Base-by-base conservation (phyloP, 371 early-diverging fungal species). In the Mortierella sp. region DNA sequence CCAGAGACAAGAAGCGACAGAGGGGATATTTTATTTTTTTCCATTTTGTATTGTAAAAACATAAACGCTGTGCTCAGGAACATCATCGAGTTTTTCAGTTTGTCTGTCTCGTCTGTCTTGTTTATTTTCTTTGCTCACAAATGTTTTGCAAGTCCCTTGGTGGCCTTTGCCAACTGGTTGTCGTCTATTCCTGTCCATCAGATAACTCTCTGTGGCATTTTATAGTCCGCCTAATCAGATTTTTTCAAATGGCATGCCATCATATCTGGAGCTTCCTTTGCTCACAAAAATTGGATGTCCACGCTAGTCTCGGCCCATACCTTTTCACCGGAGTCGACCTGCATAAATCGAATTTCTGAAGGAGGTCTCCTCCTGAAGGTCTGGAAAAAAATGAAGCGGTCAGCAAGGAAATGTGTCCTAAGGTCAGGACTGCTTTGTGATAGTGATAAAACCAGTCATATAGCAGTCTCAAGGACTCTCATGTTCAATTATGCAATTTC, bases 51-150 rank as follows among this genome's bases (percentile, higher is more conserved):
- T 61, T 61, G 64, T 61, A 61, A 61, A 31, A 61, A 31, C 46
- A 44, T 44, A 43, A 69, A 69, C 69, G 69, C 69, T 69, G 69
- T n/a, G 26, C 46, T 26, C 69, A 69, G 69, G 44, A 69, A 44
- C 19, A 67, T 64, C 69, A 69, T 44, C 46, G 69, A 69, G 69
- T 44, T 69, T 69, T 44, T 69, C 46, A 69, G n/a, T 69, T n/a
- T 69, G 69, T 44, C 69, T 69, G 69, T 44, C 46, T 69, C 69
- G 69, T 69, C 69, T 69, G 69, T 69, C 44, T 43, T 69, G 69
- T 69, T 69, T 69, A 69, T 69, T 69, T 69, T 69, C 69, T 69
- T 69, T 69, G 69, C 69, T 69, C 69, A 44, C 69, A 44, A 69
- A 44, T 69, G 46, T 44, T 26, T 69, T 69, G 46, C 26, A 44